phyloP scores from a whole-genome alignment of 371 early-diverging fungal species.

The Apophysomyces sp. region DNA sequence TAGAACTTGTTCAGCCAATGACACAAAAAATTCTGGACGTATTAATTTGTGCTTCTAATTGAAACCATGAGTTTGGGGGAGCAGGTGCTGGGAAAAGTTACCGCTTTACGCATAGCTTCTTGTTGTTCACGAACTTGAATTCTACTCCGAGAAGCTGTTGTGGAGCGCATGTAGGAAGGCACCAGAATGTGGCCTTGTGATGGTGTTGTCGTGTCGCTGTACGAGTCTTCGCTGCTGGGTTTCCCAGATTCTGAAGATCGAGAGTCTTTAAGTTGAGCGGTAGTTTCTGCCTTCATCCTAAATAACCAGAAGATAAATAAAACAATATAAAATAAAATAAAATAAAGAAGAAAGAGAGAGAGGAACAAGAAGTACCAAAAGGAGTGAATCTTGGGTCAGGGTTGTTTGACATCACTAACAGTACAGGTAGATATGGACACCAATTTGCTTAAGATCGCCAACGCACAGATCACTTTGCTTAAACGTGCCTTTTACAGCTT shows the following conservation, averaged over 20 bases:
- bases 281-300: not conserved
- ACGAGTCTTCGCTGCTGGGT: not conserved
- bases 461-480: not conserved
- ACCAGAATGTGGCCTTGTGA: not conserved
- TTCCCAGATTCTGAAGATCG: not conserved
- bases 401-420: not conserved
- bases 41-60: not conserved
- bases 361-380: not conserved
- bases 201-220: not conserved
- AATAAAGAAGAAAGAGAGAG: not conserved
- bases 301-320: not conserved
- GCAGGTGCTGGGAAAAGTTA: not conserved
- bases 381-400: not conserved
- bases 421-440: not conserved
- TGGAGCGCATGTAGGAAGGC: not conserved
- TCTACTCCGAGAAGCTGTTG: not conserved
- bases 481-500: not conserved
- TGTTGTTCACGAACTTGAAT: not conserved
- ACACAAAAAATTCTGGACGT: not conserved
- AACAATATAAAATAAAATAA: not conserved
- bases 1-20: not conserved
- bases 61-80: not conserved
- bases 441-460: not conserved
- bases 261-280: not conserved
- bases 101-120: not conserved